phyloP scores from a whole-genome alignment of 495 filamentous ascomycete species.

The Annulohypoxylon bovei region DNA sequence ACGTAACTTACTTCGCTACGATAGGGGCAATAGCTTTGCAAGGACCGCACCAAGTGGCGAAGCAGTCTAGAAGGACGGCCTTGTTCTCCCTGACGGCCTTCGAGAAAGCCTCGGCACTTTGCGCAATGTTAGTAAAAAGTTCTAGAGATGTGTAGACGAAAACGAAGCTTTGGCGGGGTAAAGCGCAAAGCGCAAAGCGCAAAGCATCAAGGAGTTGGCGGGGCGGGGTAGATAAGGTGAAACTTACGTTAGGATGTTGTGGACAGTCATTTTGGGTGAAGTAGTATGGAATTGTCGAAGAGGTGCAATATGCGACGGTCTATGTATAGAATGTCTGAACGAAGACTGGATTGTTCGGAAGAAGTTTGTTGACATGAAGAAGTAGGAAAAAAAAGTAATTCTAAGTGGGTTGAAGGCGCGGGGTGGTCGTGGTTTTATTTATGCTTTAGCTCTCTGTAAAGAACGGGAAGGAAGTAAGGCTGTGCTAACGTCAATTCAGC shows the following conservation, averaged over 20 bases:
- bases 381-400: constrained; percentile 31
- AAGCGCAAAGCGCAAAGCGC: background rate
- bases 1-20: constrained; percentile 66
- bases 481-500: constrained; percentile 17
- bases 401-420: constrained; percentile 14
- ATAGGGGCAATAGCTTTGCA: constrained; percentile 89
- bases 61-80: constrained; percentile 84
- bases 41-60: constrained; percentile 92
- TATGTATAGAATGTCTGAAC: constrained; percentile 37
- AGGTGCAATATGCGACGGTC: constrained; percentile 37
- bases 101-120: constrained; percentile 72
- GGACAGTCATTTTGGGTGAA: constrained; percentile 57
- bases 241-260: constrained; percentile 54
- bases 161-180: background rate
- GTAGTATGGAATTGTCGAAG: constrained; percentile 53
- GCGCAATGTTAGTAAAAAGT: constrained; percentile 25
- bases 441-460: constrained; percentile 14
- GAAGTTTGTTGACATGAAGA: constrained; percentile 43
- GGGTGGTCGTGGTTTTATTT: constrained; percentile 40
- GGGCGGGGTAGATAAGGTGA: constrained; percentile 7
- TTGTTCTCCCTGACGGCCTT: constrained; percentile 61
- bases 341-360: constrained; percentile 36
- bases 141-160: background rate
- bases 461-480: constrained; percentile 21
- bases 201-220: background rate